phyloP scores from a whole-genome alignment of 352 stramenopile genomes.

The Pythium insidiosum region DNA sequence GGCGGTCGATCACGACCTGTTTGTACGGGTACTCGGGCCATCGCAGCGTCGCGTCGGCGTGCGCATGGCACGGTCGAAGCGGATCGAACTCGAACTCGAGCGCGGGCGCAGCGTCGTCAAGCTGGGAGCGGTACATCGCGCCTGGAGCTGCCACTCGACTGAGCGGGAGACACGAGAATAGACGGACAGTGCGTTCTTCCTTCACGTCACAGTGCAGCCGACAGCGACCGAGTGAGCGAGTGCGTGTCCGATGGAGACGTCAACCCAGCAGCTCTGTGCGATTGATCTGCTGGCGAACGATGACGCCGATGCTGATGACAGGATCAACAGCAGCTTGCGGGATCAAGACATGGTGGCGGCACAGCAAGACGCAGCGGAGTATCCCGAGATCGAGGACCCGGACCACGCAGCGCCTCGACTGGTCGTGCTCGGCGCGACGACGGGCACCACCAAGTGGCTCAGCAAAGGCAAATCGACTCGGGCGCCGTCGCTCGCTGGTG shows the following conservation, averaged over 20 bases:
- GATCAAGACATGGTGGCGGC: neutral
- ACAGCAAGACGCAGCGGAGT: too few species aligned
- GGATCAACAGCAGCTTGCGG: neutral
- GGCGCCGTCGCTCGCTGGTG: neutral
- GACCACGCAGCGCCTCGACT: neutral
- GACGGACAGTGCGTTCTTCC: too few species aligned
- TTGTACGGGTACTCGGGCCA: slow-evolving; percentile 72
- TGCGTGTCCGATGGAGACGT: too few species aligned
- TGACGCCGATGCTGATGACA: neutral
- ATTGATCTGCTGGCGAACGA: slow-evolving; percentile 8
- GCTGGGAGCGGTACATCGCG: slow-evolving; percentile 42
- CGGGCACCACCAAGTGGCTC: slow-evolving; percentile 9
- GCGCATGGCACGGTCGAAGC: slow-evolving; percentile 31
- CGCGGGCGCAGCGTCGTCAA: slow-evolving; percentile 17
- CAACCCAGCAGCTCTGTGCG: too few species aligned
- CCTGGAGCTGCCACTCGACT: too few species aligned
- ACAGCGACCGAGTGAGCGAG: too few species aligned
- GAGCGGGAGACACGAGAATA: too few species aligned
- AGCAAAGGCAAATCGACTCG: neutral
- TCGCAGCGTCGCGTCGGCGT: slow-evolving; percentile 27
- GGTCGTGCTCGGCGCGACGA: slow-evolving; percentile 2
- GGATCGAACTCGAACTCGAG: slow-evolving; percentile 55
- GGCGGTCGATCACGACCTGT: slow-evolving; percentile 46
- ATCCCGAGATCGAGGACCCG: neutral
- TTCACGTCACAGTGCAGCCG: too few species aligned